Evolutionary conservation across 768 basidiomycete genomes (phyloP), one percentile per base, ranked within the genome.

Genomic region (Gloeophyllum trabeum): DNA sequence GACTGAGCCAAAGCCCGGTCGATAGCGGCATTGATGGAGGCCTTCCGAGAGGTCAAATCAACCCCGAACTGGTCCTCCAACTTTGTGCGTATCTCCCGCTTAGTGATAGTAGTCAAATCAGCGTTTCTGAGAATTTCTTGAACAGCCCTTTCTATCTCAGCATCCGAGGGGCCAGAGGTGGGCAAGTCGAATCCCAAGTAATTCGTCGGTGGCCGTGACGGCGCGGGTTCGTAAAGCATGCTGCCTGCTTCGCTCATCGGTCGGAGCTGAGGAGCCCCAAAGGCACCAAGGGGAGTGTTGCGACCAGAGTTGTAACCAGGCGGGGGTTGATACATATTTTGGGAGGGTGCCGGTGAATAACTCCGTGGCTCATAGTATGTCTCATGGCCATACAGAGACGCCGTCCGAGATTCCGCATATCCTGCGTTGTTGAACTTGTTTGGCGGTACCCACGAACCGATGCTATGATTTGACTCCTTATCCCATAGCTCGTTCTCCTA

Each of bases 401-500:
- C 81, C 5, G 86, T 79, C 13, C 71, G 77, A 3, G 84, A 86
- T 54, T 88, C 81, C 3, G 80, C 69, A 42, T 87, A 87, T 2
- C 78, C 85, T 21, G 82, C 79, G 52, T 76, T 81, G 48, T 73
- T 78, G 48, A 71, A 57, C 54, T 82, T 83, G 30, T 65, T 63
- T 1, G 85, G 87, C 24, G 90, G 89, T 6, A 83, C 80, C 86
- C 89, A 94, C 0, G 88, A 92, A 5, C 89, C 89, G 40, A 92
- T 88, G 46, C 88, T 91, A 61, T 94, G 91, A 53, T 93, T 93
- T 1, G 88, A 92, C 50, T 94, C 92, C 60, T 92, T 91, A 56
- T 96, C 92, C 92, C 92, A 97, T 7, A 96, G 76, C 59, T 94
- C 92, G 54, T 93, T 96, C 70, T 90, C 82, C 85, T 89, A 48